Evolutionary conservation across 2,329 filamentous ascomycete genomes (phyloP), one percentile per base, ranked within the genome.

Genomic region (Clonostachys byssicola): DNA sequence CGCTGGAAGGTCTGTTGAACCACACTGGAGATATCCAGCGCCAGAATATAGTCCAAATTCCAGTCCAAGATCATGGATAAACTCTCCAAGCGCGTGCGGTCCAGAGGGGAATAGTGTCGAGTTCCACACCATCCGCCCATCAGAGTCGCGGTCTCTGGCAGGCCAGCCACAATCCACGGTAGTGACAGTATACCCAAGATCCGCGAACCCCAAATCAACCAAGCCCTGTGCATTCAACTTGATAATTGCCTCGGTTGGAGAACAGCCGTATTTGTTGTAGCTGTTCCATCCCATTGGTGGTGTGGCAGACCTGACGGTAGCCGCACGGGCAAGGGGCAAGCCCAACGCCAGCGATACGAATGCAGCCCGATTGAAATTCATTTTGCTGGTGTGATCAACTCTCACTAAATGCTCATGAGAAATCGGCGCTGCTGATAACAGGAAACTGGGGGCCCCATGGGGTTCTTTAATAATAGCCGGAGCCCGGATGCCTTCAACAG

Each of bases 151-250:
- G 8, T 66, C 57, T 14, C 53, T 54, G 0, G 62, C 56, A 18
- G 64, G 70, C 81, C 80, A 85, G 1, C 81, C 80, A 46, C 79
- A 84, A 53, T 85, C 81, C 0, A 73, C 70, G 0, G 77, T 80
- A 34, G 83, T 74, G 47, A 75, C 73, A 2, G 63, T 68, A 54
- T 85, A 85, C 6, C 81, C 80, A 1, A 77, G 61, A 4, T 71
- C 65, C 0, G 68, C 66, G 1, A 83, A 67, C 0, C 77, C 77
- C 0, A 77, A 62, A 40, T 76, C 70, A 0, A 80, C 67, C 0
- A 84, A 59, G 0, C 75, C 79, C 40, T 78, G 62, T 1, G 78
- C 76, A 48, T 78, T 82, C 4, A 65, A 60, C 50, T 55, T 13
- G 67, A 72, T 46, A 67, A 72, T 51, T 56, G 58, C 43, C 46